phyloP scores from a whole-genome alignment of 768 basidiomycete species.

The Pisolithus tinctorius region DNA sequence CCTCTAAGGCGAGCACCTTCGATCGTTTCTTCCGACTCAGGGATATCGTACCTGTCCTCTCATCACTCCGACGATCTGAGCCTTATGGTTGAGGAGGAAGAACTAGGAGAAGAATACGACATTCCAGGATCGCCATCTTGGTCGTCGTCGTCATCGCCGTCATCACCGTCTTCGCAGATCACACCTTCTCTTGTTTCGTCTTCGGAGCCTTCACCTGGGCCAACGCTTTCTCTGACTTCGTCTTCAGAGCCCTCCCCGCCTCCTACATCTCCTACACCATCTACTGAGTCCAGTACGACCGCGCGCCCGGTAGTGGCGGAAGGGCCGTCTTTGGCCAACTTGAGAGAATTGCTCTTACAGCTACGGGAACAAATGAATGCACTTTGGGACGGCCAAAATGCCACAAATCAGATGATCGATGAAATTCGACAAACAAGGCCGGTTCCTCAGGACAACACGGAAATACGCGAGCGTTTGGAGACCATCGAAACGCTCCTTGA shows the following conservation, averaged over 20 bases:
- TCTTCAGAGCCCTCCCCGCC: slow-evolving; percentile 29
- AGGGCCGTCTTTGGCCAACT: slow-evolving; percentile 32
- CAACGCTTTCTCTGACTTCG: slow-evolving; percentile 33
- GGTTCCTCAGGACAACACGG: slow-evolving; percentile 34
- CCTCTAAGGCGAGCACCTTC: slow-evolving; percentile 38
- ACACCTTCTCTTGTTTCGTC: slow-evolving; percentile 30
- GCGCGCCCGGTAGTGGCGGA: slow-evolving; percentile 25
- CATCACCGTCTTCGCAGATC: slow-evolving; percentile 20
- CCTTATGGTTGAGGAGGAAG: slow-evolving; percentile 35
- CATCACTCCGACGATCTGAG: slow-evolving; percentile 69
- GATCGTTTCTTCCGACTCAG: slow-evolving; percentile 29
- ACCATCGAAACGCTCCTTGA: slow-evolving; percentile 20
- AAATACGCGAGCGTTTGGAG: slow-evolving; percentile 25
- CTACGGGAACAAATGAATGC: slow-evolving; percentile 54
- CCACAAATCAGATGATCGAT: slow-evolving; percentile 55
- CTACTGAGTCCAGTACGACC: slow-evolving; percentile 31
- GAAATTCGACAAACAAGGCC: slow-evolving; percentile 48
- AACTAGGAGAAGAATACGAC: slow-evolving; percentile 13
- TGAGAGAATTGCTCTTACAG: slow-evolving; percentile 48
- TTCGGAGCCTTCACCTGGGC: slow-evolving; percentile 28
- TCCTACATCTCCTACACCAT: slow-evolving; percentile 32
- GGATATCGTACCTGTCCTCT: slow-evolving; percentile 43
- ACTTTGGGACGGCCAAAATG: slow-evolving; percentile 56
- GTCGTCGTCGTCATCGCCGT: slow-evolving; percentile 29
- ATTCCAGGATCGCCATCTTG: slow-evolving; percentile 32